Conservation (phyloP, 805 yeast genomes). For the Metschnikowia chrysomelidarum region DNA sequence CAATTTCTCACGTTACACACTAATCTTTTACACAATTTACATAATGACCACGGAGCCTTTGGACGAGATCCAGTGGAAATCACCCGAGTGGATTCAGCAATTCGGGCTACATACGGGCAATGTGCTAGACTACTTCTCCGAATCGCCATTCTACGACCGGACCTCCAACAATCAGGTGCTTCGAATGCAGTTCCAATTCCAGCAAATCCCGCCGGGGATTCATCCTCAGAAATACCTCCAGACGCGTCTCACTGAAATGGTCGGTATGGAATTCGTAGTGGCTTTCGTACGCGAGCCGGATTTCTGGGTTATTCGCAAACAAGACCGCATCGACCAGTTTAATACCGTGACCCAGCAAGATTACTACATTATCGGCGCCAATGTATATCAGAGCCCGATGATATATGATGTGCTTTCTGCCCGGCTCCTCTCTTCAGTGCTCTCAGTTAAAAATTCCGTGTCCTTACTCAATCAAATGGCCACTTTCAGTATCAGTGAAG, state of each 20-base stretch:
- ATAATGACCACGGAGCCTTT: slow-evolving; percentile 37
- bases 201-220: slow-evolving; percentile 39
- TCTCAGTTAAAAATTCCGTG: slow-evolving; percentile 34
- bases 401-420: slow-evolving; percentile 71
- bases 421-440: slow-evolving; percentile 43
- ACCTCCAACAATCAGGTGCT: slow-evolving; percentile 92
- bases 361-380: slow-evolving; percentile 87
- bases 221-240: slow-evolving; percentile 41
- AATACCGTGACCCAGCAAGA: slow-evolving; percentile 61
- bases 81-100: slow-evolving; percentile 95
- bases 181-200: slow-evolving; percentile 92
- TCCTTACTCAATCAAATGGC: slow-evolving; percentile 33
- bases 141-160: slow-evolving; percentile 93
- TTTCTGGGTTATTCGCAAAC: slow-evolving; percentile 88
- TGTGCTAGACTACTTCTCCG: slow-evolving; percentile 88
- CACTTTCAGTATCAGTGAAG: slow-evolving; percentile 32
- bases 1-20: no score
- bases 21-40: no score
- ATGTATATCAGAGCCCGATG: slow-evolving; percentile 86
- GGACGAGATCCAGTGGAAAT: slow-evolving; percentile 94
- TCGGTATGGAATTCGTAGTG: slow-evolving; percentile 82
- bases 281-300: slow-evolving; percentile 82
- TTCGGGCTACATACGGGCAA: slow-evolving; percentile 85
- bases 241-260: slow-evolving; percentile 68
- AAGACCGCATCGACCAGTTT: slow-evolving; percentile 55